phyloP scores from a whole-genome alignment of 2,329 filamentous ascomycete species.

The Sporothrix pseudoabietina region DNA sequence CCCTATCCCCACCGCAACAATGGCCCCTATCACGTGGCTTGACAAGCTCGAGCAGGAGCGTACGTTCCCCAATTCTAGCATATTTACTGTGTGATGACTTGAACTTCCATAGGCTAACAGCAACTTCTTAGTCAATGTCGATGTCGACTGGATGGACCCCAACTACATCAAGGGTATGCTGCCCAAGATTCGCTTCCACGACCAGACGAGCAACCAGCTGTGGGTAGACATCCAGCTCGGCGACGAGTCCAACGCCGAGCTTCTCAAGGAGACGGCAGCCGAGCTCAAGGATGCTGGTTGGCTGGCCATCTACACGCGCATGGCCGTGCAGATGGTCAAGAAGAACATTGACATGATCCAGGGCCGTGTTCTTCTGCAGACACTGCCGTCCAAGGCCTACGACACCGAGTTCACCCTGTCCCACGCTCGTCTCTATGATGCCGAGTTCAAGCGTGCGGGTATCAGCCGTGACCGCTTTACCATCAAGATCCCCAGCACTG shows the following conservation, averaged over 20 bases:
- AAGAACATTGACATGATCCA: conserved; percentile 50
- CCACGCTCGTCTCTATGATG: conserved; percentile 51
- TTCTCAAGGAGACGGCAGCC: not conserved
- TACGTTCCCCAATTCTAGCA: conserved; percentile 35
- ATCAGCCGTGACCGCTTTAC: conserved; percentile 51
- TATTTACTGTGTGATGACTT: not conserved
- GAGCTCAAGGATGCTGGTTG: conserved; percentile 37
- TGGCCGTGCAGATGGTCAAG: conserved; percentile 51
- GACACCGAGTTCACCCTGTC: conserved; percentile 49
- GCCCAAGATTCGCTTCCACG: conserved; percentile 47
- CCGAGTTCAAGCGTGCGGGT: conserved; percentile 50
- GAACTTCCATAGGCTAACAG: not conserved
- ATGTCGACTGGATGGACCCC: conserved; percentile 56
- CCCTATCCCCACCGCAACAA: not conserved
- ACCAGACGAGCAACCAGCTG: conserved; percentile 55
- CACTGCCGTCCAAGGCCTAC: conserved; percentile 51
- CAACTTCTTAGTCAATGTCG: conserved; percentile 48
- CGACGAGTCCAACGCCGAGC: conserved; percentile 47
- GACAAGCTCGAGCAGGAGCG: conserved; percentile 49
- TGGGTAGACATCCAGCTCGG: conserved; percentile 52
- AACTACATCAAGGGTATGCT: conserved; percentile 46
- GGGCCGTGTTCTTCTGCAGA: conserved; percentile 55
- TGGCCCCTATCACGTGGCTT: conserved; percentile 44
- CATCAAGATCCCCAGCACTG: conserved; percentile 56
- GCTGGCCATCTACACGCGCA: conserved; percentile 52